Base-by-base conservation (phyloP, 1,139 yeast species). In the Candida sanyaensis region DNA sequence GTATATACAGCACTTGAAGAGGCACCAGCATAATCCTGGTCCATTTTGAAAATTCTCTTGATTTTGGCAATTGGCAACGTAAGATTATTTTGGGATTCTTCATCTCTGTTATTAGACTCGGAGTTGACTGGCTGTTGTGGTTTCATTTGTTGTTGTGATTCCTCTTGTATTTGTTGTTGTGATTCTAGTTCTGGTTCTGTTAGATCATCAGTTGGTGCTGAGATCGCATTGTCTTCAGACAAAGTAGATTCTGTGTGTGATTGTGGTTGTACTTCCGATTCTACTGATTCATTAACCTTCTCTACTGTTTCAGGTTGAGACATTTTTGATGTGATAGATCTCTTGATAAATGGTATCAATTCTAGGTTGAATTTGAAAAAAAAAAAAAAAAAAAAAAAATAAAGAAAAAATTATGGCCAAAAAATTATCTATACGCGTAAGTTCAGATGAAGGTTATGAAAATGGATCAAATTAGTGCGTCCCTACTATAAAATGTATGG, bases 1-100 rank as follows among this genome's bases (percentile, higher is more conserved):
- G 96, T 85, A 58, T 86, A 88, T 11, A 88, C 89, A 0, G 96
- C 96, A 34, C 86, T 75, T 49, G 84, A 88, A 1, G 96, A 83
- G 2, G 93, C 85, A 2, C 89, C 80, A 5, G 78, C 69, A 57
- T 88, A 88, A 39, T 89, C 96, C 5, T 92, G 90, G 62, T 93
- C 98, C 65, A 86, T 80, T 60, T 88, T 90, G 61, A 93, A 84
- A 47, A 92, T 87, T 59, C 86, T 79, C 63, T 89, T 91, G 55
- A 92, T 86, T 56, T 92, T 86, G 2, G 96, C 80, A 28, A 91
- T 69, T 6, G 97, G 98, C 34, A 92, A 69, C 2, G 72, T 50
- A 44, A 71, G 57, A 7, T 41, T 12, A 26, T 21, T 34, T 17
- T 41, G 34, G 5, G 33, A 21, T n/a, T 34, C 44, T 13, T 41